phyloP scores from a whole-genome alignment of 2,329 filamentous ascomycete species.

The Colletotrichum higginsianum region DNA sequence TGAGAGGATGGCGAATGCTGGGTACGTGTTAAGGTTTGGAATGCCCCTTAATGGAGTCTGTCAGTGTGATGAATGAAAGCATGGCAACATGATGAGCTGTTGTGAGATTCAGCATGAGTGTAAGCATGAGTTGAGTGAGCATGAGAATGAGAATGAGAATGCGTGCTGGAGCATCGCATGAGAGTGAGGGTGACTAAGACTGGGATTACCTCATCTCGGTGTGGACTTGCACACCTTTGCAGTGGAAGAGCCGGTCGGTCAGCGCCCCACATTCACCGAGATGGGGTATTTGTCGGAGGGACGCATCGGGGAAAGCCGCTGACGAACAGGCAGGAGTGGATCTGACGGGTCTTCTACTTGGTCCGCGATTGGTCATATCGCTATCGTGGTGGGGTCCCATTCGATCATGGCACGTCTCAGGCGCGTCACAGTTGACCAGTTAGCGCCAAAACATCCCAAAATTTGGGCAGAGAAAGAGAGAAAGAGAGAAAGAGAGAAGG shows the following conservation, averaged over 20 bases:
- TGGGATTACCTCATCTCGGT: constrained; percentile 20
- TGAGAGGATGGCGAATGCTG: no score
- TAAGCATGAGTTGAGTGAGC: neutral
- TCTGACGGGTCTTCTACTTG: accelerated
- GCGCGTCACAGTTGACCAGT: constrained; percentile 34
- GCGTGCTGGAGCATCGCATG: no score
- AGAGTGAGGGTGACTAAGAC: neutral
- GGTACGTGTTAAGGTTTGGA: no score
- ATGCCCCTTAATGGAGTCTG: no score
- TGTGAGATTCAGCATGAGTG: neutral
- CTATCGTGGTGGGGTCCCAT: constrained; percentile 4
- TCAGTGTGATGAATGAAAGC: neutral
- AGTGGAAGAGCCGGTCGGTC: constrained; percentile 8
- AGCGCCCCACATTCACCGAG: neutral
- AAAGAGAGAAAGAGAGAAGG: neutral
- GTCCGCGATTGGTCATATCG: neutral
- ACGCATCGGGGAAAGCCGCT: constrained; percentile 35
- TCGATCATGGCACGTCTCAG: constrained; percentile 39
- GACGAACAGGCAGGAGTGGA: constrained; percentile 6
- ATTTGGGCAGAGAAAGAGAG: neutral
- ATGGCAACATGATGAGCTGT: neutral
- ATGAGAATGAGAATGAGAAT: neutral
- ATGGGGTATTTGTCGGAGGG: neutral
- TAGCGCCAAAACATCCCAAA: constrained; percentile 6
- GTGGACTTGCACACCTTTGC: neutral